Conservation (phyloP, 306 rosid genomes). For the Lathyrus aphaca region DNA sequence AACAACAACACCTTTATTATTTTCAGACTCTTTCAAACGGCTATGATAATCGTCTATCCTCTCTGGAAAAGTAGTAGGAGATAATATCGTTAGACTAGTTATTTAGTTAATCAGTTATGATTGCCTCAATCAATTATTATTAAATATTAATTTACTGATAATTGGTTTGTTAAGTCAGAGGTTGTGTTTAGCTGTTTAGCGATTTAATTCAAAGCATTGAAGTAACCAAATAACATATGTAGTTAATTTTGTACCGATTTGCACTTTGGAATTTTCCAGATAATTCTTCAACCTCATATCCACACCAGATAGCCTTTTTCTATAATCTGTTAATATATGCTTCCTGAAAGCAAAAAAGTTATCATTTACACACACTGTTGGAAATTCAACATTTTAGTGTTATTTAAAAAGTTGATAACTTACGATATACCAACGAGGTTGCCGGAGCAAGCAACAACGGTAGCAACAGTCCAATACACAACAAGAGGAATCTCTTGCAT, state of each 20-base stretch:
- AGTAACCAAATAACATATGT: background rate
- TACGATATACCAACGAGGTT: constrained; percentile 37
- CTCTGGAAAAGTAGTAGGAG: constrained; percentile 4
- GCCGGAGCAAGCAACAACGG: constrained; percentile 26
- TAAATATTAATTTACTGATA: too few species aligned
- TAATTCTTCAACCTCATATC: background rate
- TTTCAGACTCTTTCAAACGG: background rate
- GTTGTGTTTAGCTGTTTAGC: too few species aligned
- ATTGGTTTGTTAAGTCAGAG: too few species aligned
- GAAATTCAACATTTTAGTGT: too few species aligned
- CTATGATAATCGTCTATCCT: background rate
- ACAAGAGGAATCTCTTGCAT: constrained; percentile 37
- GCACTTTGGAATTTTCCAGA: background rate
- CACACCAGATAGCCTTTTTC: background rate
- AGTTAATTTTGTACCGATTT: constrained; percentile 26
- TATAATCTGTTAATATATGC: constrained; percentile 16
- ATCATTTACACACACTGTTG: background rate
- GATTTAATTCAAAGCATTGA: background rate
- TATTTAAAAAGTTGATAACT: background rate
- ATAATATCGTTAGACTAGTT: background rate
- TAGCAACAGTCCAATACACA: constrained; percentile 37
- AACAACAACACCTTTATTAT: constrained; percentile 27
- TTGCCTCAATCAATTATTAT: too few species aligned
- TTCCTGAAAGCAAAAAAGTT: constrained; percentile 25
- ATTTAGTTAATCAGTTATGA: too few species aligned